Conservation (phyloP, 1,284 basidiomycete species). For the Microstroma glucosiphilum region DNA sequence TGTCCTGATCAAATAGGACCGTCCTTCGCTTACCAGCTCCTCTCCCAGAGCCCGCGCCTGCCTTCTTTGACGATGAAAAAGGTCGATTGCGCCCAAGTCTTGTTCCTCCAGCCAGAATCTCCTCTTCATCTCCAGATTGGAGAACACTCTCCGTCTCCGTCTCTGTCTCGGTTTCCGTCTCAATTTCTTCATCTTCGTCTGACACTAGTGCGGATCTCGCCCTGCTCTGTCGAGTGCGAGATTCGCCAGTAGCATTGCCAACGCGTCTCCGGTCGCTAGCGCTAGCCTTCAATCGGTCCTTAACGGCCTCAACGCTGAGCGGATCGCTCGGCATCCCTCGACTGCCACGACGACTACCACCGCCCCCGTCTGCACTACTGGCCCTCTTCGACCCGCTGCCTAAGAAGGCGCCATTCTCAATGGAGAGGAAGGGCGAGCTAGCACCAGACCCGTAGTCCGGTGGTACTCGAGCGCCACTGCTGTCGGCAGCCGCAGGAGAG, state of each 20-base stretch:
- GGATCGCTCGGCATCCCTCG: no score
- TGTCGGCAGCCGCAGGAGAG: neutral
- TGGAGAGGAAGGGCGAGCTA: no score
- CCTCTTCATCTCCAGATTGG: neutral
- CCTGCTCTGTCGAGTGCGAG: neutral
- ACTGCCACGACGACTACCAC: no score
- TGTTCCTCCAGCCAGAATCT: neutral
- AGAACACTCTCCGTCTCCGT: constrained; percentile 3
- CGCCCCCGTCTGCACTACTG: no score
- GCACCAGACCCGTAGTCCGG: neutral
- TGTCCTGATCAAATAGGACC: no score
- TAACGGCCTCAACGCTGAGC: no score
- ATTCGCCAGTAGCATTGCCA: neutral
- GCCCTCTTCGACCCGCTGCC: no score
- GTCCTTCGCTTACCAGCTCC: no score
- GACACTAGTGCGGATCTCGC: no score
- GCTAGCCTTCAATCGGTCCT: no score
- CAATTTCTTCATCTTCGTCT: neutral
- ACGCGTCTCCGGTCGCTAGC: neutral
- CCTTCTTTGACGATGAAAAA: neutral
- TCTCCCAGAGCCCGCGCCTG: constrained; percentile 1
- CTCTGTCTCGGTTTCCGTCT: no score
- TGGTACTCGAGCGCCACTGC: neutral
- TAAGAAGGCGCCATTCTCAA: no score
- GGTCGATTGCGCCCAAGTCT: neutral